phyloP scores from a whole-genome alignment of 2,329 filamentous ascomycete genomes.

The Pseudogymnoascus sp. region DNA sequence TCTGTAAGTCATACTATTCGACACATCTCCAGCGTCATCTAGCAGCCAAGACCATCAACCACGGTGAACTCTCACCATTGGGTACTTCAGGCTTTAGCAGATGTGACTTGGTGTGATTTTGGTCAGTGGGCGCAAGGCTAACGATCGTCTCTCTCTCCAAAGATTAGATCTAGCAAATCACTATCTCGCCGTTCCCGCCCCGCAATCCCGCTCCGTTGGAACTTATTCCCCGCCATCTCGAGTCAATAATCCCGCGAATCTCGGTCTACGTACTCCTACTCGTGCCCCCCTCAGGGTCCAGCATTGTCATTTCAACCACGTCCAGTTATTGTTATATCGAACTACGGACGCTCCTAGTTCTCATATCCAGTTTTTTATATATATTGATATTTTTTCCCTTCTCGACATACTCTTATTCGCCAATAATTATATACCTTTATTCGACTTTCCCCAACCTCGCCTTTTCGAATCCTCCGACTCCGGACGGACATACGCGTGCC shows the following conservation, averaged over 20 bases:
- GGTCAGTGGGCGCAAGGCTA: not conserved
- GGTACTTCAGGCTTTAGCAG: not conserved
- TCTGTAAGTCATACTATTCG: conserved; percentile 4
- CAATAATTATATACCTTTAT: not conserved
- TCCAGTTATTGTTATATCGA: not conserved
- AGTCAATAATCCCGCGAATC: not conserved
- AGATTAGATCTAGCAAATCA: conserved; percentile 6
- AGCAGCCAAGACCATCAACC: not conserved
- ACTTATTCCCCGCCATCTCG: not conserved
- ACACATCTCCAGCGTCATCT: not conserved
- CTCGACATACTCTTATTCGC: not conserved
- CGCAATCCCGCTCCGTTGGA: conserved; percentile 3
- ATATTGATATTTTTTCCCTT: not conserved
- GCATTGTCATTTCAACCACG: not conserved
- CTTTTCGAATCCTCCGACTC: conserved; percentile 1
- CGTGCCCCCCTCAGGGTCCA: conserved; percentile 1
- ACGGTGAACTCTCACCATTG: not conserved
- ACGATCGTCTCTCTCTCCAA: not conserved
- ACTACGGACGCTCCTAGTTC: not conserved
- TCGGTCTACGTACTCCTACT: not conserved
- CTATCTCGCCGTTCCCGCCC: not conserved
- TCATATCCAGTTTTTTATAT: not conserved
- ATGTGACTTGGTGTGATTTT: not conserved
- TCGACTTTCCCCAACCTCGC: not conserved
- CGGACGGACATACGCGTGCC: not conserved